Base-by-base conservation (phyloP, 1,284 basidiomycete genomes). In the Trichosporon ovoides region DNA sequence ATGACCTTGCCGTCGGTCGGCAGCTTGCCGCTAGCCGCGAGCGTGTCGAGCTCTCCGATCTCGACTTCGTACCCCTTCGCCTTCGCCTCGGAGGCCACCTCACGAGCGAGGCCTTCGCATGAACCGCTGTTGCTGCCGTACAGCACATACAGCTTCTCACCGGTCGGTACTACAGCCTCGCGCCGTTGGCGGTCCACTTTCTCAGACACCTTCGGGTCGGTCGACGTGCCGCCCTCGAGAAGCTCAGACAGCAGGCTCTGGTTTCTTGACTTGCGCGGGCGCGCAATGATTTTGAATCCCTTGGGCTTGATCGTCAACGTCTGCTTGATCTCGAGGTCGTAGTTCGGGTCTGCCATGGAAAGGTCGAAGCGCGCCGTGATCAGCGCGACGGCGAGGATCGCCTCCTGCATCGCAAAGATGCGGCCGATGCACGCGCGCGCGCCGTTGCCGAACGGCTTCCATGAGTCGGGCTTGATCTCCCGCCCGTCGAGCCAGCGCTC, bases 391-490 rank as follows among this genome's bases (percentile, higher is more conserved):
- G 78, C 78, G 20, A 82, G 75, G 35, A 69, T 58, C 4, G 80
- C 77, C 67, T 83, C 81, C 63, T 83, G 82, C 78, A 79, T 79
- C 0, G 81, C 80, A 46, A 82, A 80, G 0, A 80, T 76, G 5
- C 81, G 74, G 10, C 80, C 71, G 43, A 72, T 73, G 50, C 70
- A 73, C 9, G 65, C 71, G 46, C 71, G 56, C n/a, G 63, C 58
- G 20, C 70, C 71, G 54, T 68, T 71, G 16, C 69, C 71, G 58
- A 61, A 53, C 40, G 60, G 58, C 19, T 22, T 81, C 80, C 9
- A 81, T 63, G 38, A 72, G 70, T 67, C 81, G 13, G 56, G 54
- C 10, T 48, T 52, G 38, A 58, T 53, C 60, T 80, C 81, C 40
- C 78, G 78, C 5, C 79, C 80, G 53, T 81, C 79, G 22, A 83